phyloP scores from a whole-genome alignment of 768 basidiomycete genomes.

The Leucosporidium scottii region DNA sequence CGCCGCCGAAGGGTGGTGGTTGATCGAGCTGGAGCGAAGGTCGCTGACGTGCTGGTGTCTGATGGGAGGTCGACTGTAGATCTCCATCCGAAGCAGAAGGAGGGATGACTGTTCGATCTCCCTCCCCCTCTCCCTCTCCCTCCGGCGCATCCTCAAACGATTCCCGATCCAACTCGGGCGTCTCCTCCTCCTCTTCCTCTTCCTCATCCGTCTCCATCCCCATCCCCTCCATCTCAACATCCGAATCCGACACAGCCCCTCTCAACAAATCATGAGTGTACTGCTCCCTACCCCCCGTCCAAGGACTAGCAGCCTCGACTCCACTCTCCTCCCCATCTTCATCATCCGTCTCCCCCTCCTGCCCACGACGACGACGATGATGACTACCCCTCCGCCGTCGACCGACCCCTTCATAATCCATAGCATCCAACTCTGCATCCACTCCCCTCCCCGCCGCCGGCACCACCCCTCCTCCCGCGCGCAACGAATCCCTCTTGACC shows the following conservation, averaged over 20 bases:
- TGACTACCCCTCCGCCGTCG: neutral
- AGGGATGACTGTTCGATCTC: no score
- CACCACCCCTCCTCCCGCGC: neutral
- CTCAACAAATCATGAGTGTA: conserved; percentile 14
- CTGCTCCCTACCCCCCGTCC: conserved; percentile 9
- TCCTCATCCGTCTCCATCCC: neutral
- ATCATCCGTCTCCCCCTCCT: neutral
- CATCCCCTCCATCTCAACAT: neutral
- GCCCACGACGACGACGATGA: neutral
- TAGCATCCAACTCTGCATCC: neutral
- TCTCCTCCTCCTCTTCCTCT: neutral
- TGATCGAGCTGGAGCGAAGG: no score
- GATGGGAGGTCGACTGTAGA: no score
- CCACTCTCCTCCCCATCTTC: neutral
- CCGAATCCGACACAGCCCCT: neutral
- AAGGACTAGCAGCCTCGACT: neutral
- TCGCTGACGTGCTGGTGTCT: no score
- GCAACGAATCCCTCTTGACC: neutral
- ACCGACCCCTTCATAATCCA: neutral
- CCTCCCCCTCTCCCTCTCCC: no score
- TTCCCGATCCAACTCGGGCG: neutral
- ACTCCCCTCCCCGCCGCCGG: no score
- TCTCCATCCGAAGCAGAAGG: no score
- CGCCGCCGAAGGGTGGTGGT: no score
- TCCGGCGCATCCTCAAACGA: neutral